Conservation (phyloP, 2,329 filamentous ascomycete genomes). For the Penicillium paneum region DNA sequence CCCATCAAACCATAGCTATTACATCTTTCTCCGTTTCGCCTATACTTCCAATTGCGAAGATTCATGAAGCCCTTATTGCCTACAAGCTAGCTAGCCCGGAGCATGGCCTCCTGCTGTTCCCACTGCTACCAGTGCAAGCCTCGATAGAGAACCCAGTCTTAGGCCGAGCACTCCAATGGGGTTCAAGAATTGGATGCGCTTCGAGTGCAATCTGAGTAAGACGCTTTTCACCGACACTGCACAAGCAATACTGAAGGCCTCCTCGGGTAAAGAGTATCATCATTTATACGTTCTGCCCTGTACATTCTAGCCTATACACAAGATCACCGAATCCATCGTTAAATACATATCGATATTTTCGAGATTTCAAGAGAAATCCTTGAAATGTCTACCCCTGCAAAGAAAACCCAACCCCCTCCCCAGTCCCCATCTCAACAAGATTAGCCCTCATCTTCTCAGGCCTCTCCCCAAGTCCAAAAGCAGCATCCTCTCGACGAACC, state of each 20-base stretch:
- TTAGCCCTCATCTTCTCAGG: constrained; percentile 46
- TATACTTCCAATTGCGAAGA: neutral
- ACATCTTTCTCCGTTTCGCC: neutral
- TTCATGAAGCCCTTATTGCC: constrained; percentile 2
- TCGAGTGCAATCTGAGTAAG: constrained; percentile 50
- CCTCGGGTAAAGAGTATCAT: constrained; percentile 8
- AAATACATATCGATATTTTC: neutral
- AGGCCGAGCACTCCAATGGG: constrained; percentile 49
- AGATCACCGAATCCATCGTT: neutral
- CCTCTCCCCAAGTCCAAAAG: constrained; percentile 37
- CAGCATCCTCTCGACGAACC: constrained; percentile 43
- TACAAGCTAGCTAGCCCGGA: constrained; percentile 1
- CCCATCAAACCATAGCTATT: neutral
- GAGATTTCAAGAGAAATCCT: neutral
- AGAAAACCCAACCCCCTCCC: constrained; percentile 45
- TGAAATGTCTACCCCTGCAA: constrained; percentile 34
- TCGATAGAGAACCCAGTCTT: constrained; percentile 22
- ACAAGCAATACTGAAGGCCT: constrained; percentile 47
- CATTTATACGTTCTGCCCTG: no score
- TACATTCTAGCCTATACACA: neutral
- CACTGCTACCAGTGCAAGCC: constrained; percentile 15
- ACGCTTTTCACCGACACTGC: constrained; percentile 49
- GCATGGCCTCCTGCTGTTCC: constrained; percentile 15
- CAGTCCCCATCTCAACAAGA: constrained; percentile 46
- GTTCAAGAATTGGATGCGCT: constrained; percentile 53